Evolutionary conservation across 768 basidiomycete species (phyloP).

Genomic region (Inosperma sp.): DNA sequence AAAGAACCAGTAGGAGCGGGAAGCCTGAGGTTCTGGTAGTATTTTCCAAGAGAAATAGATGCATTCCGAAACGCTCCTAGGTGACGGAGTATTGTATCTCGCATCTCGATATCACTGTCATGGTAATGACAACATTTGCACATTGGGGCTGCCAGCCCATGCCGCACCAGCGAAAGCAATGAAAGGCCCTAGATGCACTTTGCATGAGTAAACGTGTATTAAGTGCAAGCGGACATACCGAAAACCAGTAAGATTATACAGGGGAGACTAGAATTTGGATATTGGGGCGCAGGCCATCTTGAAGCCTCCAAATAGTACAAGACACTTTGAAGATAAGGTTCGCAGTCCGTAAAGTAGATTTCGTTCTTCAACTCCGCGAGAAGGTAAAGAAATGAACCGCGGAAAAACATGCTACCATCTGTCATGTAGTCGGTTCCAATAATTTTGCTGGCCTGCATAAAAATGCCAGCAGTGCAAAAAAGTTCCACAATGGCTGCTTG

Average conservation of each 20-base stretch:
- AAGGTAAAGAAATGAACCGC: no score
- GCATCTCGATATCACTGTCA: constrained; percentile 7
- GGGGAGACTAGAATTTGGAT: constrained; percentile 5
- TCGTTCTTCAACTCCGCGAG: constrained; percentile 11
- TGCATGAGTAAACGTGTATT: neutral
- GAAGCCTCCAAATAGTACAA: constrained; percentile 8
- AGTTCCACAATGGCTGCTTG: no score
- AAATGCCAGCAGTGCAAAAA: no score
- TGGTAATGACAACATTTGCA: constrained; percentile 22
- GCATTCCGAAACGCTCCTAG: constrained; percentile 10
- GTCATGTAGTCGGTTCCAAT: no score
- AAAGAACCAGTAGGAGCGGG: neutral
- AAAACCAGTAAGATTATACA: constrained; percentile 6
- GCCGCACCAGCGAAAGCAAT: constrained; percentile 23
- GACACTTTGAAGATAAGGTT: constrained; percentile 8
- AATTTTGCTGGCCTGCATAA: no score
- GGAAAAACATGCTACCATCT: no score
- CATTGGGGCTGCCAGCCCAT: constrained; percentile 16
- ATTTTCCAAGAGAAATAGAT: constrained; percentile 1
- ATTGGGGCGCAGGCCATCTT: neutral
- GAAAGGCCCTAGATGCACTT: constrained; percentile 15
- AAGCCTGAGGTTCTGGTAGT: neutral
- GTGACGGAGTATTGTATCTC: constrained; percentile 10
- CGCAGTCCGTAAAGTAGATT: constrained; percentile 6
- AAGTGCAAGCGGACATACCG: constrained; percentile 1